A percentile compares a stretch with the other conserved stretches of the same genome.
These are phyloP conservation scores for Kalmusia sp. DNA, from an alignment of 2,329 filamentous ascomycete species.

Conservation along the genomic window DNA sequence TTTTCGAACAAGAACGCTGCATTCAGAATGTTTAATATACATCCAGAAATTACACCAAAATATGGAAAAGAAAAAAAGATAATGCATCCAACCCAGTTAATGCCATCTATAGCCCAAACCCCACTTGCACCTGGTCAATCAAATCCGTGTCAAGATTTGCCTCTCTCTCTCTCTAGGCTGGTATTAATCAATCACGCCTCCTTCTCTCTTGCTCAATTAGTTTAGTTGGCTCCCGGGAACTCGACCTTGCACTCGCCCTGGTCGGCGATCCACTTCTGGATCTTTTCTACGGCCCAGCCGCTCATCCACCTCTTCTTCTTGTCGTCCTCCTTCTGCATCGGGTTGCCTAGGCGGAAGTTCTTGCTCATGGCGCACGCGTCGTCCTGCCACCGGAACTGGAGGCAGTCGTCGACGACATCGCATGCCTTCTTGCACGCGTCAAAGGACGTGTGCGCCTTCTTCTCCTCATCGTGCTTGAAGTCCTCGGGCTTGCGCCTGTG, in stretches of 20 bases:
- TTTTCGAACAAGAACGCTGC: not conserved
- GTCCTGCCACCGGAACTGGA: conserved; percentile 10
- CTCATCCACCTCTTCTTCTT: conserved; percentile 46
- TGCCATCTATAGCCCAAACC: no score
- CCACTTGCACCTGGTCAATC: no score
- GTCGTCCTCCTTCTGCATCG: not conserved
- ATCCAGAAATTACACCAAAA: not conserved
- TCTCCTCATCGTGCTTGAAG: conserved; percentile 1
- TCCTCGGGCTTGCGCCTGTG: conserved; percentile 1
- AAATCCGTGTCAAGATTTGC: no score
- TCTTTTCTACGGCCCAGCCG: conserved; percentile 69
- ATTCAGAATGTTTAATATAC: not conserved
- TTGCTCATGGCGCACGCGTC: conserved; percentile 7
- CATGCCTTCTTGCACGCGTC: conserved; percentile 5
- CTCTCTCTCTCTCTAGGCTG: not conserved
- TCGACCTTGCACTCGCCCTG: conserved; percentile 8
- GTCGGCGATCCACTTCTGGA: conserved; percentile 64
- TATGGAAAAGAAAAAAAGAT: no score
- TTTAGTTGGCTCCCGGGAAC: not conserved
- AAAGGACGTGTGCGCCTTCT: conserved; percentile 5
- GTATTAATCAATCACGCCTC: not conserved
- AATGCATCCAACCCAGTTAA: no score
- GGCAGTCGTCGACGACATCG: conserved; percentile 2
- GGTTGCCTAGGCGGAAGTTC: conserved; percentile 8
- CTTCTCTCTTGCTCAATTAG: not conserved